Base-by-base conservation (phyloP, 169 alveolate genomes). In the Cryptosporidium felis region DNA sequence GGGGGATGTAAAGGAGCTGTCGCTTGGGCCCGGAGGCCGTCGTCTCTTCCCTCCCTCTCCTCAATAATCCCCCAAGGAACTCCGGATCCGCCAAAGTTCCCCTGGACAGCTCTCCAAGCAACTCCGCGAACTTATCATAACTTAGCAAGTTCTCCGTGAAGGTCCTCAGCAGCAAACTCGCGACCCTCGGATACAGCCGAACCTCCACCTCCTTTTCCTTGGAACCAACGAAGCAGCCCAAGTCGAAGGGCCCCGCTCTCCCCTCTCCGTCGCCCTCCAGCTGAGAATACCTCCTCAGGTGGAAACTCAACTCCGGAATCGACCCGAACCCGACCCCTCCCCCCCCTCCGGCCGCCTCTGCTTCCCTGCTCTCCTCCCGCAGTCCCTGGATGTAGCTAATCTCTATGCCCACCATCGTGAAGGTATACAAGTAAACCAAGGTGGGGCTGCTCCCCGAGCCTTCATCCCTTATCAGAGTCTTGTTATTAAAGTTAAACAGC, bases 61-160 rank as follows among this genome's bases (percentile, higher is more conserved):
- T 32, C 32, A n/a, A n/a, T 3, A 53, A 3, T 1, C 21, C 32
- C n/a, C n/a, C n/a, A n/a, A 53, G 36, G 34, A 53, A 74, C 0
- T 74, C 49, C 9, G 49, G 74, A 56, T 74, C 85, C 12, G 85
- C 51, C 8, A 74, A 5, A 18, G 85, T 74, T 9, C 85, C 67
- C 14, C n/a, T 10, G 8, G 85, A n/a, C 26, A 74, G 30, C 9
- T 6, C 34, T n/a, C 23, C 41, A n/a, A 74, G 28, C 26, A 21
- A 5, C 6, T 18, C 6, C 12, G 36, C 67, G 26, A 21, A 49
- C n/a, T 30, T 32, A 18, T 74, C 85, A 21, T 74, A 49, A 8
- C 26, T 38, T 21, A 74, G 18, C 26, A 74, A 23, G 45, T 74
- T 74, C 10, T 53, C 47, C 32, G 67, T 26, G 28, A 74, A 74